Conservation (phyloP, 1,139 yeast genomes). For the Hemisphaericaspora lyxosophila region DNA sequence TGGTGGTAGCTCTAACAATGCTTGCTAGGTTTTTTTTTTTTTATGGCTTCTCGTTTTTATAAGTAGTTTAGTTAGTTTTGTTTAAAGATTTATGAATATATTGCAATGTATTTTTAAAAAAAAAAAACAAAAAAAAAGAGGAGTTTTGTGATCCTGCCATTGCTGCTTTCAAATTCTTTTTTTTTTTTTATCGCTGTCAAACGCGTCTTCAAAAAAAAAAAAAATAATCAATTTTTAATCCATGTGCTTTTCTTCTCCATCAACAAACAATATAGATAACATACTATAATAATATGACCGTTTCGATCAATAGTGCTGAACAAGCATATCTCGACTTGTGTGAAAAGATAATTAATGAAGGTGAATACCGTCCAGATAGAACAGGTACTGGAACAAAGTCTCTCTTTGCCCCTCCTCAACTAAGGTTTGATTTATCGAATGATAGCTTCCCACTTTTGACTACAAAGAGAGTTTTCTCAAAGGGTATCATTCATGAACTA, state of each 20-base stretch:
- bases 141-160: too few relatives aligned
- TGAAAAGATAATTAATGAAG: constrained; percentile 69
- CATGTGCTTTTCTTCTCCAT: neutral
- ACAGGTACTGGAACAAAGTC: constrained; percentile 96
- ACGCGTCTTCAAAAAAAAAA: constrained; percentile 4
- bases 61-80: too few relatives aligned
- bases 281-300: constrained; percentile 23
- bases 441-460: constrained; percentile 84
- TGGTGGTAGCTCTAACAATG: neutral
- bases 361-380: constrained; percentile 90
- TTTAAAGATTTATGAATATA: too few relatives aligned
- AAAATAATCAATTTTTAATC: neutral
- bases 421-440: constrained; percentile 73
- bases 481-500: constrained; percentile 84
- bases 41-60: too few relatives aligned
- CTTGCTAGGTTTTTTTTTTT: constrained; percentile 1
- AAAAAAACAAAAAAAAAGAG: too few relatives aligned
- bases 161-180: neutral
- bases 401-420: constrained; percentile 92
- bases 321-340: constrained; percentile 86
- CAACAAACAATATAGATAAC: neutral
- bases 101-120: too few relatives aligned
- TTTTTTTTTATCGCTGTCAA: neutral
- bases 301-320: constrained; percentile 53
- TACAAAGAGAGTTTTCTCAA: constrained; percentile 87